These are phyloP conservation scores for Diaporthe caulivora DNA, from an alignment of 2,329 filamentous ascomycete species.

Conservation along the genomic window DNA sequence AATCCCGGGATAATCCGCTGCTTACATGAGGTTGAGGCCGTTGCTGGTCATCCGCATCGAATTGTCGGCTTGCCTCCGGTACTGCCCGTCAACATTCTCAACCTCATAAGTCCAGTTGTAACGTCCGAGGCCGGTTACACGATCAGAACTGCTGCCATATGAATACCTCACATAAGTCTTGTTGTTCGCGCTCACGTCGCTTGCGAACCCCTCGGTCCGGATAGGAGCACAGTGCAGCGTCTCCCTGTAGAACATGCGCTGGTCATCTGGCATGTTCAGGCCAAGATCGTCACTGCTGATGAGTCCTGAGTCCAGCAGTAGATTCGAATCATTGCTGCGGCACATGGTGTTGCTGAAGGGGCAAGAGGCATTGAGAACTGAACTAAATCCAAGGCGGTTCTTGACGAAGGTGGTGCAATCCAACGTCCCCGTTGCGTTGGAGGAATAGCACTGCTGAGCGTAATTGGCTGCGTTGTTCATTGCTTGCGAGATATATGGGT, in stretches of 20 bases:
- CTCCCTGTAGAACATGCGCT: background rate
- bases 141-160: background rate
- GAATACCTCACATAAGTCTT: background rate
- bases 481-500: background rate
- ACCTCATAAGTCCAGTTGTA: background rate
- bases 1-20: background rate
- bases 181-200: background rate
- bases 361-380: slow-evolving; percentile 36
- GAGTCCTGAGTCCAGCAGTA: slow-evolving; percentile 32
- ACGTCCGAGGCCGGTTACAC: no score
- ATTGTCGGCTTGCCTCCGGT: background rate
- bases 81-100: fast-evolving
- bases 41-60: background rate
- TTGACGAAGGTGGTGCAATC: slow-evolving; percentile 31
- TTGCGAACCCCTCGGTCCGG: background rate
- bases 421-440: background rate
- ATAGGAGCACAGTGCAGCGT: background rate
- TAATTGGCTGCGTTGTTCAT: slow-evolving; percentile 35
- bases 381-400: background rate
- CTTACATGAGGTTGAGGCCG: background rate
- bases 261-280: background rate
- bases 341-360: slow-evolving; percentile 41
- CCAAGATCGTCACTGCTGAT: background rate
- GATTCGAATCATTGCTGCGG: background rate
- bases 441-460: slow-evolving; percentile 42